Evolutionary conservation across 1,284 basidiomycete species (phyloP), one percentile per base, ranked within the genome.

Genomic region (Amylostereum chailletii): DNA sequence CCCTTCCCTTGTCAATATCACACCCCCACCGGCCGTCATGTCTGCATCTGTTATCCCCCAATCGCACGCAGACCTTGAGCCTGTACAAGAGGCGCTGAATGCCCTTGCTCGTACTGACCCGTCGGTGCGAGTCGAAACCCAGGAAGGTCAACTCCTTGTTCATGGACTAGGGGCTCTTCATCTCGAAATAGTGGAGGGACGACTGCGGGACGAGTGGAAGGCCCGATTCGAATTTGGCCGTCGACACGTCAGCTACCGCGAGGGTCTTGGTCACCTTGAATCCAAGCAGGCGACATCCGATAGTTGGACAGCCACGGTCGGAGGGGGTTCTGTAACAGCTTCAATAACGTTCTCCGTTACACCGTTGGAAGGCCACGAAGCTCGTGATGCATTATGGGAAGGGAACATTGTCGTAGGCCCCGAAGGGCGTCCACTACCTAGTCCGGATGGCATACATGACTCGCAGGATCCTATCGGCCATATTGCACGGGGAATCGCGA

Each of bases 131-230:
- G 70, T 86, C 27, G 88, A 90, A 51, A 70, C 71, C 6, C 81
- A 86, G 49, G 89, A 93, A 53, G 90, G 90, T 0, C 90, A 94
- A 59, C 72, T 89, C 36, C 75, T 94, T 36, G 75, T 92, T 2
- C 87, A 91, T 56, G 90, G 90, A 3, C 78, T 94, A 49, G 90
- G 90, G 9, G 81, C 87, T 37, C 73, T 94, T 31, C 90, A 94
- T 62, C 75, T 94, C 5, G 91, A 94, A 63, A 93, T 94, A 51
- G 76, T 92, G 1, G 87, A 90, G 64, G 80, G 82, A 36, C 74
- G 92, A 30, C 68, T 94, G 33, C 72, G 72, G 48, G 81, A 90
- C 52, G 91, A 94, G 65, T 94, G 88, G 79, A 75, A 79, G 31
- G 89, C 75, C 19, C 74, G 79, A 39, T 92, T 90, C 54, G 80